A percentile compares a stretch with the other conserved stretches of the same genome.
Evolutionary conservation across 768 basidiomycete genomes (phyloP).

Genomic region (Rhodotorula graminis): DNA sequence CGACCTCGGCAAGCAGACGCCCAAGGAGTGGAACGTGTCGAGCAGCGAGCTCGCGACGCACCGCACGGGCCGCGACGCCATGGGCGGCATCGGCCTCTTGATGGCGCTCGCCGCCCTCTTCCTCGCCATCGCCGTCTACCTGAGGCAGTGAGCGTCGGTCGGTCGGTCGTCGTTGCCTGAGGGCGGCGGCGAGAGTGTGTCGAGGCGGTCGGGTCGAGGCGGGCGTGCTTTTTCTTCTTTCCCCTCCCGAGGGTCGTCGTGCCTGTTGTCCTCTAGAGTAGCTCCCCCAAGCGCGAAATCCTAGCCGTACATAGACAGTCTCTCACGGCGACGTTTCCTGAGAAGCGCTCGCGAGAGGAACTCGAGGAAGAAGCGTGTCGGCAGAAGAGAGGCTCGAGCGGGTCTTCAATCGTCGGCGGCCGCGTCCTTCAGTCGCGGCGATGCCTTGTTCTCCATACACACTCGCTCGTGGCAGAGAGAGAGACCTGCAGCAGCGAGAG

Average conservation of each 20-base stretch:
- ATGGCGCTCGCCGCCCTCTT: constrained; percentile 13
- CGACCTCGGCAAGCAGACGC: constrained; percentile 42
- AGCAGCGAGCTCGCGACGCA: constrained; percentile 26
- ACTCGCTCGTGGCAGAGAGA: too few species aligned
- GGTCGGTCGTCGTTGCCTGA: neutral
- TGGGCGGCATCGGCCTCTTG: constrained; percentile 14
- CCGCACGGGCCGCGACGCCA: constrained; percentile 22
- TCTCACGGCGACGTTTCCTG: neutral
- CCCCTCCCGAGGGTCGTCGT: neutral
- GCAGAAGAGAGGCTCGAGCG: too few species aligned
- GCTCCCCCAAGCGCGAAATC: too few species aligned
- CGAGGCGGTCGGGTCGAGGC: neutral
- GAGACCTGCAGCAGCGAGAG: too few species aligned
- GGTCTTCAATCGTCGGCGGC: too few species aligned
- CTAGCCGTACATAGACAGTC: neutral
- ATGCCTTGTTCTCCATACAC: too few species aligned
- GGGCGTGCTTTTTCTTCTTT: neutral
- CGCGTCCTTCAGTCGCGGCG: too few species aligned
- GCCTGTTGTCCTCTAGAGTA: neutral
- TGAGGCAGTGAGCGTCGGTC: neutral
- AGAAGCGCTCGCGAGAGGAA: too few species aligned
- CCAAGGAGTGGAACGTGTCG: constrained; percentile 29
- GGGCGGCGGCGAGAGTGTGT: neutral
- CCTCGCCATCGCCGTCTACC: neutral
- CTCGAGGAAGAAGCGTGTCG: too few species aligned